Percentiles rank a stretch among this genome's conserved stretches.
Evolutionary conservation across 768 basidiomycete genomes (phyloP).

Genomic region (Chlorophyllum brunneum): DNA sequence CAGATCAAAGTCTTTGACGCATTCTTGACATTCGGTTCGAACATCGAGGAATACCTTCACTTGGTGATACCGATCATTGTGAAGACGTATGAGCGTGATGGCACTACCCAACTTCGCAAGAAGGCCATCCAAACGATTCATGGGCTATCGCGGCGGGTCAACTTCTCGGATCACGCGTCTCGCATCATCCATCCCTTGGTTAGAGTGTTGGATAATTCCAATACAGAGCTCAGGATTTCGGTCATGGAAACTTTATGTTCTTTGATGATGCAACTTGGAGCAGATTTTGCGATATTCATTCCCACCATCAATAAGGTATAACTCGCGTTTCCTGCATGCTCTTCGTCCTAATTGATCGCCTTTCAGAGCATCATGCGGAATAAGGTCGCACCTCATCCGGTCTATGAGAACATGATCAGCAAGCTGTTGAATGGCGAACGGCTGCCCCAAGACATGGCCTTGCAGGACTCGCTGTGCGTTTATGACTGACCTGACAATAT

Average conservation of each 20-base stretch:
- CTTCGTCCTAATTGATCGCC: background rate
- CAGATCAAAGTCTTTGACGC: slow-evolving; percentile 94
- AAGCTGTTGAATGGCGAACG: slow-evolving; percentile 91
- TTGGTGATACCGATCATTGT: slow-evolving; percentile 95
- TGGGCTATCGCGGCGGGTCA: slow-evolving; percentile 85
- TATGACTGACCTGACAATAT: background rate
- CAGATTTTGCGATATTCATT: slow-evolving; percentile 97
- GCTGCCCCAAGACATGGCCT: slow-evolving; percentile 78
- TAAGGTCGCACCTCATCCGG: slow-evolving; percentile 66
- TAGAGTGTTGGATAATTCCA: slow-evolving; percentile 71
- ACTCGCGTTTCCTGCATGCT: background rate
- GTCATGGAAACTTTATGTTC: slow-evolving; percentile 95
- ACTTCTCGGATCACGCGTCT: slow-evolving; percentile 97
- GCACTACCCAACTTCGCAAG: slow-evolving; percentile 71
- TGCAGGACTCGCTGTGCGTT: slow-evolving; percentile 63
- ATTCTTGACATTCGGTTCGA: slow-evolving; percentile 91
- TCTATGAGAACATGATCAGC: slow-evolving; percentile 84
- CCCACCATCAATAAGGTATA: slow-evolving; percentile 92
- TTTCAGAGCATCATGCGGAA: slow-evolving; percentile 69
- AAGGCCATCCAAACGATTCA: slow-evolving; percentile 90
- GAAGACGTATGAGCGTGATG: slow-evolving; percentile 85
- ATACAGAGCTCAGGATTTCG: slow-evolving; percentile 76
- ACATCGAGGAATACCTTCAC: slow-evolving; percentile 97
- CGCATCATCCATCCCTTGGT: slow-evolving; percentile 95
- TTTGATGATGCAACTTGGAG: slow-evolving; percentile 87